phyloP scores from a whole-genome alignment of 148 eudicot genomes.

The Amaranthus hypochondriacus region DNA sequence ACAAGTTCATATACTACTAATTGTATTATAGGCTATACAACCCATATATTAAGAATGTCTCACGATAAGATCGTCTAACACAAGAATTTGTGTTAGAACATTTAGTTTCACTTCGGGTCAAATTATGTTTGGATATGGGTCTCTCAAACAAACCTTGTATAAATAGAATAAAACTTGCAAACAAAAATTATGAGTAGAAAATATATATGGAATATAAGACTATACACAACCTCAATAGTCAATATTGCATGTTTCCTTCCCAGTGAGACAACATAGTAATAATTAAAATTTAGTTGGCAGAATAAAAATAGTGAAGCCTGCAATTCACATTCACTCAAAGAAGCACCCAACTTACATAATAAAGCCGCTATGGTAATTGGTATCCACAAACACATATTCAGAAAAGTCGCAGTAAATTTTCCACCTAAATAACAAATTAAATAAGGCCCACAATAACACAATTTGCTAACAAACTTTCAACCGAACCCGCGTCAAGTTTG shows the following conservation, averaged over 20 bases:
- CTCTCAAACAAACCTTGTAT: no score
- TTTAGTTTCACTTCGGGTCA: no score
- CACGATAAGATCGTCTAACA: no score
- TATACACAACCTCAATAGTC: slow-evolving; percentile 23
- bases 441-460: slow-evolving; percentile 15
- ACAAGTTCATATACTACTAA: no score
- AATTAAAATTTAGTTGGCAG: slow-evolving; percentile 15
- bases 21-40: no score
- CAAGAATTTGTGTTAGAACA: no score
- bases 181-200: not conserved
- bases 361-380: slow-evolving; percentile 16
- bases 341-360: slow-evolving; percentile 29
- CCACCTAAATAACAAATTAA: slow-evolving; percentile 13
- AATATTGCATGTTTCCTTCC: slow-evolving; percentile 2
- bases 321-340: slow-evolving; percentile 40
- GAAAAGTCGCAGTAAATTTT: slow-evolving; percentile 20
- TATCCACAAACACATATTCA: slow-evolving; percentile 30
- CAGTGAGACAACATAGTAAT: slow-evolving; percentile 18
- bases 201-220: not conserved
- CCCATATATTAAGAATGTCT: no score
- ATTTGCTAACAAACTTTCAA: slow-evolving; percentile 15
- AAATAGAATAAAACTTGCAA: not conserved
- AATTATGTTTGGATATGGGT: no score
- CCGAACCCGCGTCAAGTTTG: slow-evolving; percentile 5
- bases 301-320: slow-evolving; percentile 27